Conservation (phyloP, 2,329 filamentous ascomycete genomes). For the Taxawa tesnikishii region DNA sequence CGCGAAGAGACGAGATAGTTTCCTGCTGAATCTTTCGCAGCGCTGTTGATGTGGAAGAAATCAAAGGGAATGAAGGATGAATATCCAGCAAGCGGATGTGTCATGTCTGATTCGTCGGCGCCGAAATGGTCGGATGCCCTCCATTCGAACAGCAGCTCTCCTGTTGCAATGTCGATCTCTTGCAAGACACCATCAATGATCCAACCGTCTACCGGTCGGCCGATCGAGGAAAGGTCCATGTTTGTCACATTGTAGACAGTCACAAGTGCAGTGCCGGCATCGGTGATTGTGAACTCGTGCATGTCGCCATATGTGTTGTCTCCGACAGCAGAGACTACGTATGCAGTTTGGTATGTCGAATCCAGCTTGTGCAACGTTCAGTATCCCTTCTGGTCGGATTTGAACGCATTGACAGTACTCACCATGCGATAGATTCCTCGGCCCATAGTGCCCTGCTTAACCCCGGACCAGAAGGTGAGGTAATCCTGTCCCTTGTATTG, state of each 20-base stretch:
- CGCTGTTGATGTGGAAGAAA: constrained; percentile 44
- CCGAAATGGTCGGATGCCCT: constrained; percentile 22
- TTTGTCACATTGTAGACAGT: constrained; percentile 24
- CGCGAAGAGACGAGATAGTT: constrained; percentile 44
- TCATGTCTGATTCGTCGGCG: constrained; percentile 8
- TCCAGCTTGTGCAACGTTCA: constrained; percentile 17
- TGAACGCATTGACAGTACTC: constrained; percentile 1
- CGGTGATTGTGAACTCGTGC: constrained; percentile 33
- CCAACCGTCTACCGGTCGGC: constrained; percentile 20
- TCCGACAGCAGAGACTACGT: constrained; percentile 22
- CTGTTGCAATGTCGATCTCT: constrained; percentile 27
- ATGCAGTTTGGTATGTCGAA: constrained; percentile 21
- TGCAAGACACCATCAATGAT: constrained; percentile 32
- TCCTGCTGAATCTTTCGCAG: constrained; percentile 38
- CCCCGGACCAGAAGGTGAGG: constrained; percentile 25
- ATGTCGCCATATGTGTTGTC: constrained; percentile 21
- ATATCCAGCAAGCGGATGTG: constrained; percentile 19
- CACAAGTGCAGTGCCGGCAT: constrained; percentile 28
- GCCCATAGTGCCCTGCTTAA: constrained; percentile 20
- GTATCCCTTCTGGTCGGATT: no score
- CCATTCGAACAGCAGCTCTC: constrained; percentile 27
- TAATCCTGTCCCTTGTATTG: constrained; percentile 20
- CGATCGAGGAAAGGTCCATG: constrained; percentile 20
- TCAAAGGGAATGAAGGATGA: constrained; percentile 30
- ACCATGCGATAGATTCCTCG: constrained; percentile 22